Percentiles rank a stretch among this genome's conserved stretches.
phyloP scores from a whole-genome alignment of 495 filamentous ascomycete genomes.

The Talaromyces borbonicus region DNA sequence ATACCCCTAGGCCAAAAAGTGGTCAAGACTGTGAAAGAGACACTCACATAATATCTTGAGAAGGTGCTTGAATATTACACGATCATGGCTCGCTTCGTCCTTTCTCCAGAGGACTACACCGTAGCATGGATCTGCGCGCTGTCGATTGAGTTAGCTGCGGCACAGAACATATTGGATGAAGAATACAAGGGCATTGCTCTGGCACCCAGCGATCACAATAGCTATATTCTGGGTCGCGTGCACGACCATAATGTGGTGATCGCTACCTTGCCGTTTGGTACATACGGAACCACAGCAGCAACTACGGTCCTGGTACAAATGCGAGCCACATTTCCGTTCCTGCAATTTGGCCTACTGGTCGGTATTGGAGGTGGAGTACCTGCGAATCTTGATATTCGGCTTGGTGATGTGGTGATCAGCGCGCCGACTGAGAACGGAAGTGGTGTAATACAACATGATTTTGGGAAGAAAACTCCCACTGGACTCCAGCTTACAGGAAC shows the following conservation, averaged over 20 bases:
- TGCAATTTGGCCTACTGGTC: constrained; percentile 34
- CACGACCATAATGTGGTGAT: constrained; percentile 24
- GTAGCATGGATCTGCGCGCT: constrained; percentile 26
- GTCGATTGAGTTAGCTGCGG: constrained; percentile 23
- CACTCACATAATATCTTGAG: background rate
- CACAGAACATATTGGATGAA: constrained; percentile 26
- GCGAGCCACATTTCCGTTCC: constrained; percentile 19
- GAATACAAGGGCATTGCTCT: constrained; percentile 12
- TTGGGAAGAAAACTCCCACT: constrained; percentile 21
- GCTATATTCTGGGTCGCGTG: constrained; percentile 24
- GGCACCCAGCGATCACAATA: constrained; percentile 21
- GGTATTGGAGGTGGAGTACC: constrained; percentile 28
- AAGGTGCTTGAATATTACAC: background rate
- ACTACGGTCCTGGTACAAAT: constrained; percentile 25
- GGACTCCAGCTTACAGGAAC: constrained; percentile 22
- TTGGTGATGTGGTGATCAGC: constrained; percentile 38
- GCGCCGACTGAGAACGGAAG: constrained; percentile 16
- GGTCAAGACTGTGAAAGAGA: constrained; percentile 4
- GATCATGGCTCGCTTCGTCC: background rate
- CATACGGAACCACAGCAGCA: constrained; percentile 14
- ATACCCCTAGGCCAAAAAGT: background rate
- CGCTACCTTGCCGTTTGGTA: constrained; percentile 18
- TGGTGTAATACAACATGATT: constrained; percentile 34
- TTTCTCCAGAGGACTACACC: constrained; percentile 16
- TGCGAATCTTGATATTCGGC: constrained; percentile 23